phyloP scores from a whole-genome alignment of 2,329 filamentous ascomycete species.

The Botrytis deweyae region DNA sequence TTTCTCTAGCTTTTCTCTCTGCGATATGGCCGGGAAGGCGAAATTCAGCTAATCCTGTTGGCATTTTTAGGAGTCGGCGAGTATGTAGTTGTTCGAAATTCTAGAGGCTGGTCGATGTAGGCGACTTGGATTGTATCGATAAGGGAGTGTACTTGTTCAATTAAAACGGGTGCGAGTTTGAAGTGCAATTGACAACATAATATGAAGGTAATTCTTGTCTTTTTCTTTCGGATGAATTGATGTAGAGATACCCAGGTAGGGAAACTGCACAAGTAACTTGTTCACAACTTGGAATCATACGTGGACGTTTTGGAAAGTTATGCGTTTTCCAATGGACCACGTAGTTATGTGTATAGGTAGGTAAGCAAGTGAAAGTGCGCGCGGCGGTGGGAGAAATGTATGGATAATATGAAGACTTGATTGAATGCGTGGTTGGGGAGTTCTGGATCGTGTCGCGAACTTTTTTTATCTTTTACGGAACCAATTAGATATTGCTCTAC shows the following conservation, averaged over 20 bases:
- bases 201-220: slow-evolving; percentile 26
- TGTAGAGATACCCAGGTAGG: slow-evolving; percentile 16
- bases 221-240: slow-evolving; percentile 25
- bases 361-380: slow-evolving; percentile 22
- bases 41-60: slow-evolving; percentile 52
- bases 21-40: slow-evolving; percentile 55
- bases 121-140: slow-evolving; percentile 18
- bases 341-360: slow-evolving; percentile 28
- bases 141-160: slow-evolving; percentile 7
- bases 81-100: not conserved
- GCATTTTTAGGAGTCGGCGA: slow-evolving; percentile 29
- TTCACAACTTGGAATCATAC: slow-evolving; percentile 31
- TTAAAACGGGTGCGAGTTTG: slow-evolving; percentile 22
- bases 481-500: slow-evolving; percentile 32
- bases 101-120: slow-evolving; percentile 15
- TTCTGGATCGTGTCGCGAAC: slow-evolving; percentile 26
- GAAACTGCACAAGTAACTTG: slow-evolving; percentile 22
- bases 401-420: slow-evolving; percentile 27
- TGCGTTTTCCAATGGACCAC: slow-evolving; percentile 34
- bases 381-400: slow-evolving; percentile 25
- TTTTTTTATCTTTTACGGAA: slow-evolving; percentile 27
- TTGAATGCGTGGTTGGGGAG: slow-evolving; percentile 18
- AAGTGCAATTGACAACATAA: slow-evolving; percentile 32
- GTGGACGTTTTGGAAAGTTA: slow-evolving; percentile 33
- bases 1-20: slow-evolving; percentile 48